These are phyloP conservation scores for Beauveria australis DNA, from an alignment of 2,329 filamentous ascomycete genomes.

Conservation along the genomic window DNA sequence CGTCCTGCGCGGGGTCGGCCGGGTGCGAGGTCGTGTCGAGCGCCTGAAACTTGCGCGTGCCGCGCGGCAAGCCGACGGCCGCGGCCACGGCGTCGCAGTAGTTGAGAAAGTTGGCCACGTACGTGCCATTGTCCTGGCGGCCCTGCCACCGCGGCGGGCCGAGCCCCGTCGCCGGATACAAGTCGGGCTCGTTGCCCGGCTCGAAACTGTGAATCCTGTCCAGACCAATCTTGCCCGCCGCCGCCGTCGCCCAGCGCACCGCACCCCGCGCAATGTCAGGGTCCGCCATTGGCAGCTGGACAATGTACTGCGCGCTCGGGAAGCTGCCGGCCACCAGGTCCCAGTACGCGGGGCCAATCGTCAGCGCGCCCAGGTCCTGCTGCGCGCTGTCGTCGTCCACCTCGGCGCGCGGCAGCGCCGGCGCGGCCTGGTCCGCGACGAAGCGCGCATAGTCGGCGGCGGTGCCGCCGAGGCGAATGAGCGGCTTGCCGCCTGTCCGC, in stretches of 20 bases:
- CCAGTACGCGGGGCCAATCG: slow-evolving; percentile 28
- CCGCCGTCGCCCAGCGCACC: slow-evolving; percentile 24
- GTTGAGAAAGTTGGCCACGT: slow-evolving; percentile 27
- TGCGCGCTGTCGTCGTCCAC: slow-evolving; percentile 26
- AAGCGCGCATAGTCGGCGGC: slow-evolving; percentile 28
- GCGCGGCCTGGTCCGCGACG: slow-evolving; percentile 22
- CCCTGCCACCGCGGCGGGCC: slow-evolving; percentile 27
- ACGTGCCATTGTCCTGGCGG: slow-evolving; percentile 24
- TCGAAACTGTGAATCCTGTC: slow-evolving; percentile 28
- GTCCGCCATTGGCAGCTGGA: slow-evolving; percentile 28
- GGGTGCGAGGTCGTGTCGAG: slow-evolving; percentile 25
- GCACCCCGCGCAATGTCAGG: slow-evolving; percentile 25
- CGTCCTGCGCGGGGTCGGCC: background rate
- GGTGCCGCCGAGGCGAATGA: slow-evolving; percentile 28
- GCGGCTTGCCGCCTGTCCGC: slow-evolving; percentile 25
- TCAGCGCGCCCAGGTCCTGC: slow-evolving; percentile 26
- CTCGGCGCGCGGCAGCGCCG: slow-evolving; percentile 25
- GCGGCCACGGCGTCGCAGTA: slow-evolving; percentile 23
- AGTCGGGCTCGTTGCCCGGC: slow-evolving; percentile 27
- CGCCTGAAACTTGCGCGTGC: slow-evolving; percentile 24
- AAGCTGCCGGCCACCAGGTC: slow-evolving; percentile 21
- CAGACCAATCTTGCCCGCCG: slow-evolving; percentile 21
- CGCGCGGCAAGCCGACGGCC: slow-evolving; percentile 19
- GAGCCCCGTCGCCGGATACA: slow-evolving; percentile 23
- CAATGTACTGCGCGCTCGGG: slow-evolving; percentile 24